A percentile compares a stretch with the other conserved stretches of the same genome.
These are phyloP conservation scores for Prillingera fragicola DNA, from an alignment of 1,284 basidiomycete species.

Conservation along the genomic window DNA sequence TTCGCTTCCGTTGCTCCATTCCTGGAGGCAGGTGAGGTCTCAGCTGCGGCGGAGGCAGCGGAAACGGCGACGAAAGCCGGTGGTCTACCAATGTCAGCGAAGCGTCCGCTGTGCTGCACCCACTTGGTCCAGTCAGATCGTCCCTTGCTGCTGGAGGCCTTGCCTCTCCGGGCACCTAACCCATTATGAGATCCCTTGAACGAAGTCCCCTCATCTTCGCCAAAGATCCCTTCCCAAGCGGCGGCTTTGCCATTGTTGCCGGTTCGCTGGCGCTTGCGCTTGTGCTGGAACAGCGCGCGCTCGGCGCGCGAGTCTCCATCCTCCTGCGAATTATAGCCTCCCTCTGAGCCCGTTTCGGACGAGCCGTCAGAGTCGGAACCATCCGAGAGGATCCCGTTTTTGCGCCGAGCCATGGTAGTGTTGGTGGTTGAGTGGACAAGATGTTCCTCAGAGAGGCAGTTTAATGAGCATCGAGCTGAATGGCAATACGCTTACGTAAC, in stretches of 20 bases:
- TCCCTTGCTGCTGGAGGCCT: slow-evolving; percentile 54
- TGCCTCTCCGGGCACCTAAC: slow-evolving; percentile 23
- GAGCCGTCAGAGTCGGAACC: slow-evolving; percentile 60
- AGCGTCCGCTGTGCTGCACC: slow-evolving; percentile 9
- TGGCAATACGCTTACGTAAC: not conserved
- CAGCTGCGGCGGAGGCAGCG: no score
- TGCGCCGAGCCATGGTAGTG: slow-evolving; percentile 67
- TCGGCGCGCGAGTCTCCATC: slow-evolving; percentile 70
- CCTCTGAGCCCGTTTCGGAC: slow-evolving; percentile 49
- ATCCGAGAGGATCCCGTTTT: slow-evolving; percentile 70
- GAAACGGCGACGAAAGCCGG: slow-evolving; percentile 63
- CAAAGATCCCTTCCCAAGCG: slow-evolving; percentile 78
- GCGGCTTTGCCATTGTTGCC: slow-evolving; percentile 63
- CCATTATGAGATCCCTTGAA: slow-evolving; percentile 4
- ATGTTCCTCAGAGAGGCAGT: no score
- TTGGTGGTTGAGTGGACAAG: not conserved
- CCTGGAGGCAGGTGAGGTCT: no score
- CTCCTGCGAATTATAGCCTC: slow-evolving; percentile 52
- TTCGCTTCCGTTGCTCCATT: slow-evolving; percentile 35
- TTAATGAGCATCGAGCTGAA: not conserved
- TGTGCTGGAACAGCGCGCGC: slow-evolving; percentile 70
- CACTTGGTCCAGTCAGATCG: slow-evolving; percentile 62
- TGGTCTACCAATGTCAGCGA: slow-evolving; percentile 47
- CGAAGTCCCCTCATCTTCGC: slow-evolving; percentile 57
- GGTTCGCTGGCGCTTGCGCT: slow-evolving; percentile 60